These are phyloP conservation scores for Flaveria floridana DNA, from an alignment of 140 eudicot species.

Conservation along the genomic window DNA sequence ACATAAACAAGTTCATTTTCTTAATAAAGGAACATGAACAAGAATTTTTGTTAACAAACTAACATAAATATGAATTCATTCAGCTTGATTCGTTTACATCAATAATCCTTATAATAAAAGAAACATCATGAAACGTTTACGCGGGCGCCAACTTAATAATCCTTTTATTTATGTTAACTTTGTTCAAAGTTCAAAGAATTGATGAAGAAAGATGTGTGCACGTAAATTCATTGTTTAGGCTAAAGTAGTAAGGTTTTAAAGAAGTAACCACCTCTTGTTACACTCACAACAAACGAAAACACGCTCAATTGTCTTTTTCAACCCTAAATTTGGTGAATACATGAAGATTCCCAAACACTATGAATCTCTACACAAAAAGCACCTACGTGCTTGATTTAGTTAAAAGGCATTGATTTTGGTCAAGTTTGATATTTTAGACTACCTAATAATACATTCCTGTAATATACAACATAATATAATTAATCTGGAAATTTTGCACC, in stretches of 20 bases:
- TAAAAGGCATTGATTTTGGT: background rate
- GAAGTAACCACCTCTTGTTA: constrained; percentile 23
- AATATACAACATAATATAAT: too few relatives aligned
- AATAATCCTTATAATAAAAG: background rate
- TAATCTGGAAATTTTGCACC: too few relatives aligned
- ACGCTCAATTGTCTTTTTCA: constrained; percentile 14
- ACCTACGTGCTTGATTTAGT: constrained; percentile 12
- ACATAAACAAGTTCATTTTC: too few relatives aligned
- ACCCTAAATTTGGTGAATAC: constrained; percentile 33
- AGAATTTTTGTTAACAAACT: too few relatives aligned
- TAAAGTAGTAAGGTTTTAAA: constrained; percentile 24
- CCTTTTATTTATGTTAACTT: background rate
- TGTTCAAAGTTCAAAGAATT: background rate
- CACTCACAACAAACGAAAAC: constrained; percentile 18
- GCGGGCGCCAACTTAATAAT: background rate
- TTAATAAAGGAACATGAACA: too few relatives aligned
- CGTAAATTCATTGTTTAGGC: constrained; percentile 21
- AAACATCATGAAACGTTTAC: background rate
- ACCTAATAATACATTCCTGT: too few relatives aligned
- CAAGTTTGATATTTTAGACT: background rate
- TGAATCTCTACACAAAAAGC: constrained; percentile 7
- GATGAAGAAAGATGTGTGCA: background rate
- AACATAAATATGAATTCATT: too few relatives aligned
- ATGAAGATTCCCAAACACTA: constrained; percentile 28
- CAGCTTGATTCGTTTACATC: too few relatives aligned